These are phyloP conservation scores for Sordaria brevicollis DNA, from an alignment of 495 filamentous ascomycete species.

Conservation along the genomic window DNA sequence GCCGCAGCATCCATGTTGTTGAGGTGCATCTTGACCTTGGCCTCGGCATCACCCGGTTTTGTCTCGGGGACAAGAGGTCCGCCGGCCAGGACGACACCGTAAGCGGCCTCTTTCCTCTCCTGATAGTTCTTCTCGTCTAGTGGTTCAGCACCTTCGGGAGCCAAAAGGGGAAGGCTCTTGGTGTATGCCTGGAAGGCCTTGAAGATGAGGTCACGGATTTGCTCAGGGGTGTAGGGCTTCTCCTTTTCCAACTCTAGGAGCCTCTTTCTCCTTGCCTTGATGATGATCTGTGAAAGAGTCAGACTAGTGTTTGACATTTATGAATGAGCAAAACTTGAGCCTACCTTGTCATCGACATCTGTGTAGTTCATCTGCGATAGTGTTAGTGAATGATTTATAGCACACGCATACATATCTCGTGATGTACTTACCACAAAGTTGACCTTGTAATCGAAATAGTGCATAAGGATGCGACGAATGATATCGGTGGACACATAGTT, in stretches of 20 bases:
- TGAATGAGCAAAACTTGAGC: neutral
- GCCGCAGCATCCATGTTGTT: conserved; percentile 56
- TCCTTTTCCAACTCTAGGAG: conserved; percentile 52
- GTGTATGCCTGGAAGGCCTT: conserved; percentile 63
- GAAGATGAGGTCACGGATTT: conserved; percentile 42
- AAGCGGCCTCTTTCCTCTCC: conserved; percentile 46
- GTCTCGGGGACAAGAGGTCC: conserved; percentile 53
- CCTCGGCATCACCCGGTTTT: conserved; percentile 54
- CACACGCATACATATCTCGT: neutral
- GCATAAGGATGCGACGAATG: conserved; percentile 70
- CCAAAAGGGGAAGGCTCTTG: conserved; percentile 63
- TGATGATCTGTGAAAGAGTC: conserved; percentile 54
- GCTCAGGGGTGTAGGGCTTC: conserved; percentile 30
- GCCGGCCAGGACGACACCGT: conserved; percentile 51
- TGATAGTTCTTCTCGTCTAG: conserved; percentile 44
- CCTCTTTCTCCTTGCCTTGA: conserved; percentile 68
- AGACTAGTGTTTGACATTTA: neutral
- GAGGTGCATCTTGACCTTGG: conserved; percentile 92
- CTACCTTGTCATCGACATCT: conserved; percentile 80
- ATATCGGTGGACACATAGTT: conserved; percentile 97
- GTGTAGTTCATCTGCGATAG: conserved; percentile 70
- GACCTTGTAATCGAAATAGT: conserved; percentile 81
- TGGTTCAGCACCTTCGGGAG: conserved; percentile 13
- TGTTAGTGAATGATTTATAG: neutral
- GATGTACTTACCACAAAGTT: conserved; percentile 52